Evolutionary conservation across 352 stramenopile genomes (phyloP), one percentile per base, ranked within the genome.

Genomic region (Phytopythium boreale): DNA sequence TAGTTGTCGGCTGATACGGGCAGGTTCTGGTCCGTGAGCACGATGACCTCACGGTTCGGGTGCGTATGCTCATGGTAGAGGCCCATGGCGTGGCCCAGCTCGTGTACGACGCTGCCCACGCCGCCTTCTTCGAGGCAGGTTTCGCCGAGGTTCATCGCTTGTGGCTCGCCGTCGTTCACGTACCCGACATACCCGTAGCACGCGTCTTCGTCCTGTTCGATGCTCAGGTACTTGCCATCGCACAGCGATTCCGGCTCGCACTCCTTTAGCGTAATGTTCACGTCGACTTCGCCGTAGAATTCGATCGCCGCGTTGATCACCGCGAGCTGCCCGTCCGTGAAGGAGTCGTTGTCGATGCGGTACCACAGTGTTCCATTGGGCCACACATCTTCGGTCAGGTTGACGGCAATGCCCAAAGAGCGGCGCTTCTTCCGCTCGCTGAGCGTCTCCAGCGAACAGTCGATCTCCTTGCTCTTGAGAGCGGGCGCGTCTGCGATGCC

Each of bases 161-260:
- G 84, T 15, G 79, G 75, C 62, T 83, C 72, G 31, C 79, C 82
- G 34, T 84, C 79, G 56, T 86, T 72, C 9, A 85, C 78, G 61
- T 88, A 93, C 7, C 84, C 84, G 17, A 93, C 80, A 71, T 88
- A 83, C 19, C 82, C 84, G 65, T 90, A 89, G 68, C 82, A 90
- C 46, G 76, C 76, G 63, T 89, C 75, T 15, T 89, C 77, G 39
- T 89, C 84, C 66, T 90, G 72, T 55, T 83, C 74, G 22, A 93
- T 88, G 64, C 79, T 82, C 27, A 90, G 77, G 46, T 91, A 91
- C 55, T 88, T 90, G 31, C 81, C 78, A 7, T 75, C 75, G 62
- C 84, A 93, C 11, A 80, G 72, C 17, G 75, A 63, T 34, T 73
- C 63, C 27, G 81, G 81, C 31, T 88, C 70, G 53, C 84, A 93